Base-by-base conservation (phyloP, 306 rosid genomes). In the Nissolia schottii region DNA sequence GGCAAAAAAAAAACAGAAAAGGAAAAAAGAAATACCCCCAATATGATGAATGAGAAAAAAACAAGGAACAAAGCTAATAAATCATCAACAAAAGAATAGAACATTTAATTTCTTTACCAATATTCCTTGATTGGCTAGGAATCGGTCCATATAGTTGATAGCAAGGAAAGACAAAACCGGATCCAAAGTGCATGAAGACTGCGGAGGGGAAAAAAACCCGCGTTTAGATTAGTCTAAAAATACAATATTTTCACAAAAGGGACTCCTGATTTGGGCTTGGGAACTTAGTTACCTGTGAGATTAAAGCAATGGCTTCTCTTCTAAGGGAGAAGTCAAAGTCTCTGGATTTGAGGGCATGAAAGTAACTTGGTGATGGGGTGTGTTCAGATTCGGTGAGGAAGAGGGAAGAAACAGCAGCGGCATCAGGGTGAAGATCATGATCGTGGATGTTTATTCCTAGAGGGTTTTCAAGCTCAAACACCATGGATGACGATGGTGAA, bases 381-480 rank as follows among this genome's bases (percentile, higher is more conserved):
- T 85, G 92, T 32, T 85, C 86, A 37, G 96, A 83, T 59, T 89
- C 92, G 16, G 49, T 56, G 56, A 77, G 84, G 58, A 89, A 89
- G 67, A 83, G 86, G 48, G 82, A 77, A 73, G 80, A 24, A 34
- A 70, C 6, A 6, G 70, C 51, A 45, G n/a, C n/a, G n/a, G n/a
- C 29, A 55, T 86, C 81, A 22, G 80, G 75, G 59, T 57, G 71
- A 32, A 32, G 68, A 25, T 70, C 72, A 5, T n/a, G n/a, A n/a
- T n/a, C n/a, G n/a, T 68, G 64, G 61, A 56, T 76, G 66, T 75
- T 60, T n/a, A n/a, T n/a, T 29, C 77, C 61, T 1, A 85, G 71
- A 63, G 96, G 96, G 85, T 85, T 89, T 83, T 89, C 96, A n/a
- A 87, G 92, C 75, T 89, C 87, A 80, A 83, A 85, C 64, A 85